Base-by-base conservation (phyloP, 441 rosid species). In the Erodium trifolium region DNA sequence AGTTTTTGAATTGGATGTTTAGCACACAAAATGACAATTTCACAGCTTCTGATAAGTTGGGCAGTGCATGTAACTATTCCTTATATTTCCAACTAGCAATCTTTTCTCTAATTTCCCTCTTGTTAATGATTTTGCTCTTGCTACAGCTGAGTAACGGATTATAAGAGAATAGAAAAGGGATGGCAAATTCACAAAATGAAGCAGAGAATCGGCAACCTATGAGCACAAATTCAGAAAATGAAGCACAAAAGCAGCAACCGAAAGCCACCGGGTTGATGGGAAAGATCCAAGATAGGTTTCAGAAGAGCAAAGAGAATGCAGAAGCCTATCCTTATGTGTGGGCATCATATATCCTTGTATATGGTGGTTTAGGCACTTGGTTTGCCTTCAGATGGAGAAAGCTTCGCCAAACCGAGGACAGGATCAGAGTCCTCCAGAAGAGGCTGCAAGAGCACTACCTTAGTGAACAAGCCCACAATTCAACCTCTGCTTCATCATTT, bases 251-350 rank as follows among this genome's bases (percentile, higher is more conserved):
- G 70, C 79, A 74, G 78, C 81, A 73, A 70, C 63, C 71, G 14
- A 29, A 70, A 13, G 72, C 66, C 65, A 67, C 78, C 27, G 75
- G 86, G 39, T 72, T 85, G 31, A 66, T 41, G 9, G 86, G 80
- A 74, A 75, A 70, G 70, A 81, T 87, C 29, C 87, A 82, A 63
- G 86, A 80, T 41, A 86, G 71, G 34, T 93, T 88, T 81, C 73
- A 69, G 73, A 84, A 88, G 74, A 80, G 87, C 51, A 89, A 79
- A 75, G 96, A 91, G 79, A 79, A 93, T 29, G 96, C 96, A 0
- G 94, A 90, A 80, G 83, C 92, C 57, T 93, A 87, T 67, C 99
- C 99, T 2, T 91, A 84, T 10, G 96, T 89, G 27, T 93, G 99
- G 99, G 97, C 82, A 65, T 93, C 97, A 0, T 93, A 91, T 59